A percentile compares a stretch with the other conserved stretches of the same genome.
Conservation (phyloP, 352 stramenopile genomes). For the Pythium folliculosum region DNA sequence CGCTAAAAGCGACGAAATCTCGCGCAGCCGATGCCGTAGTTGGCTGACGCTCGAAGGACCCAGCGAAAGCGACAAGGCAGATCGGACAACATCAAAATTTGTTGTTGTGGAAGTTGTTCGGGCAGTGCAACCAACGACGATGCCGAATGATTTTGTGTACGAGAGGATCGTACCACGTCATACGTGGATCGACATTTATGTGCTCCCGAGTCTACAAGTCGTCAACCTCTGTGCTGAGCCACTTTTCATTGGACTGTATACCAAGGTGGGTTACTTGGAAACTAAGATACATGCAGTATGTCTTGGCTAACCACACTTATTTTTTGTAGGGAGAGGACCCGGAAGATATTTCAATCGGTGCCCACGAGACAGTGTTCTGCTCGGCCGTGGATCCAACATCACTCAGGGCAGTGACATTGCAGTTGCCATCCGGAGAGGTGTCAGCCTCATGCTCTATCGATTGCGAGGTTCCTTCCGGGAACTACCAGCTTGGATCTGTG, state of each 20-base stretch:
- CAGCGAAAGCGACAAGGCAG: neutral
- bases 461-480: neutral
- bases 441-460: constrained; percentile 10
- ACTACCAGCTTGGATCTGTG: constrained; percentile 9
- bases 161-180: constrained; percentile 13
- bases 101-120: constrained; percentile 15
- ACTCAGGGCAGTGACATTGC: constrained; percentile 3
- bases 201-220: constrained; percentile 20
- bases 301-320: neutral
- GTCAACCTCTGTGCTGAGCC: constrained; percentile 10
- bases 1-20: neutral
- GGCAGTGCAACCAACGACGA: constrained; percentile 2
- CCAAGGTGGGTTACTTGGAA: constrained; percentile 4
- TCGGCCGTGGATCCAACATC: constrained; percentile 2
- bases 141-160: constrained; percentile 26
- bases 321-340: neutral
- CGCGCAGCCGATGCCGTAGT: neutral
- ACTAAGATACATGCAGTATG: neutral
- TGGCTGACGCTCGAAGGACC: neutral
- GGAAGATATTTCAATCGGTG: constrained; percentile 1
- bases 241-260: constrained; percentile 5
- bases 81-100: neutral
- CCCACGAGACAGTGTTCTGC: constrained; percentile 8
- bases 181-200: constrained; percentile 24
- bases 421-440: neutral